Evolutionary conservation across 2,329 filamentous ascomycete species (phyloP).

Genomic region (Pseudogymnoascus sp.): DNA sequence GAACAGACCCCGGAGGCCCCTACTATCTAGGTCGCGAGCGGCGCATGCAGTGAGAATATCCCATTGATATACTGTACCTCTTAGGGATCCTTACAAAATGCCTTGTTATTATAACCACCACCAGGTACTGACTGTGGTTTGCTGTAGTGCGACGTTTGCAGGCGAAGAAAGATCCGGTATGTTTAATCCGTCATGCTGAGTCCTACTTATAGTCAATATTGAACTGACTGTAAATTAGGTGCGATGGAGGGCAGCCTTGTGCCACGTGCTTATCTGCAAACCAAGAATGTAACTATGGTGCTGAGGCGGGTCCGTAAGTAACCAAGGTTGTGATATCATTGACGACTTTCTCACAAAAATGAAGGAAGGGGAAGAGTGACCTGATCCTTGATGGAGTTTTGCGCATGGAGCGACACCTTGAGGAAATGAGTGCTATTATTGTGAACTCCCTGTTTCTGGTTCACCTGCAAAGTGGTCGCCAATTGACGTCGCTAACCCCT

Average conservation of each 20-base stretch:
- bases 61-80: not conserved
- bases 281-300: constrained; percentile 26
- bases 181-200: not conserved
- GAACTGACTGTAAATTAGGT: constrained; percentile 29
- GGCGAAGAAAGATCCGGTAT: constrained; percentile 41
- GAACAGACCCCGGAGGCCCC: not conserved
- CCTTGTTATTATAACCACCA: not conserved
- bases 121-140: not conserved
- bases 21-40: not conserved
- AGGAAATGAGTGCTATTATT: constrained; percentile 38
- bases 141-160: constrained; percentile 40
- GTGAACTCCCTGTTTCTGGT: constrained; percentile 23
- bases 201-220: constrained; percentile 2
- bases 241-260: constrained; percentile 42
- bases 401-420: constrained; percentile 40
- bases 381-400: constrained; percentile 44
- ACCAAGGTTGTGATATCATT: not conserved
- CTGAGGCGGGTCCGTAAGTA: constrained; percentile 26
- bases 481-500: not conserved
- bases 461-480: not conserved
- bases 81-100: not conserved
- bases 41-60: not conserved
- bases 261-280: constrained; percentile 18
- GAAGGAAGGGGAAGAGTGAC: constrained; percentile 43
- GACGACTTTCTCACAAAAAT: constrained; percentile 26